Conservation (phyloP, 2,329 filamentous ascomycete species). For the Neurospora sp. region DNA sequence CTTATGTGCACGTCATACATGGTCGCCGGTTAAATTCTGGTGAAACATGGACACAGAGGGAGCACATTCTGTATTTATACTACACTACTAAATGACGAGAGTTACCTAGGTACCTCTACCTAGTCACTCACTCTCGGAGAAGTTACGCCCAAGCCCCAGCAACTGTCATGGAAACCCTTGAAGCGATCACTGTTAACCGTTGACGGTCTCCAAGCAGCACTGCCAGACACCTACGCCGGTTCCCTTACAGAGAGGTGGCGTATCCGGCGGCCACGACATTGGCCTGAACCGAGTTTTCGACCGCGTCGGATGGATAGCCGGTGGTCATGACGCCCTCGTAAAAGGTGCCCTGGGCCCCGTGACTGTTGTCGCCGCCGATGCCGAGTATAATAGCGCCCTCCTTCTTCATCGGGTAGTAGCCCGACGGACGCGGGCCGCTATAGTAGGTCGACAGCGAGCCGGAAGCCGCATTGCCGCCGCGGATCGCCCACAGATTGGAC, state of each 20-base stretch:
- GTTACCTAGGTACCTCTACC: no score
- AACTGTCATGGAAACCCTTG: no score
- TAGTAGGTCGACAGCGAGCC: conserved; percentile 49
- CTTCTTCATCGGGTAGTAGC: conserved; percentile 54
- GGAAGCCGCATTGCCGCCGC: conserved; percentile 44
- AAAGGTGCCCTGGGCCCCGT: conserved; percentile 49
- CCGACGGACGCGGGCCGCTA: conserved; percentile 43
- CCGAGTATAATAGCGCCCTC: conserved; percentile 59
- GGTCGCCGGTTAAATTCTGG: no score
- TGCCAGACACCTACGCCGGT: not conserved
- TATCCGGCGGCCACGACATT: conserved; percentile 52
- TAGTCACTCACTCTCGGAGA: no score
- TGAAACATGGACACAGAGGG: no score
- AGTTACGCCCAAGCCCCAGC: no score
- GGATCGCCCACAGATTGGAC: conserved; percentile 47
- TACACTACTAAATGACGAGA: no score
- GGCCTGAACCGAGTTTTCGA: conserved; percentile 47
- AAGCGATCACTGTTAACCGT: not conserved
- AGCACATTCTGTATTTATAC: no score
- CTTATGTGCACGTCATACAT: no score
- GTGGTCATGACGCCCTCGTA: conserved; percentile 57
- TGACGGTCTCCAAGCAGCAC: no score
- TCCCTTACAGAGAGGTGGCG: conserved; percentile 21
- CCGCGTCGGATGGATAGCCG: conserved; percentile 49
- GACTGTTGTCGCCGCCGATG: conserved; percentile 59